Evolutionary conservation across 139 green algal genomes (phyloP).

Genomic region (Eudorina sp.): DNA sequence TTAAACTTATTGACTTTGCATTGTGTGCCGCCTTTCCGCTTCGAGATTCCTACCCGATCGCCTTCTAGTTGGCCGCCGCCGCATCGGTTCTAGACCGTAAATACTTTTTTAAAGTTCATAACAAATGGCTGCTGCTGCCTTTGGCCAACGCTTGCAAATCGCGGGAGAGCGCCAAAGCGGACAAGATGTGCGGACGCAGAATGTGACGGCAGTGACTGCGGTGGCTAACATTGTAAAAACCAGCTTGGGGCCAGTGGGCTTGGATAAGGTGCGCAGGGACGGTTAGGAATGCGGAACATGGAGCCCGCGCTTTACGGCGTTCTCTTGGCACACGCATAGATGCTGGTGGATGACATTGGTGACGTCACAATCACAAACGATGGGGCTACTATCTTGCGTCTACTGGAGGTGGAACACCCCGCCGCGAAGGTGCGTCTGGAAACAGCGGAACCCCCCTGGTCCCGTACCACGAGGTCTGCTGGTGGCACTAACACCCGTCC

Average conservation of each 20-base stretch:
- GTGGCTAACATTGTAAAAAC: conserved; percentile 99
- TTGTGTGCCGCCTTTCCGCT: conserved; percentile 5
- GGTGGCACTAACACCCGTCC: too few species aligned
- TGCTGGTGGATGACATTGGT: conserved; percentile 99
- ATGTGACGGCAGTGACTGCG: conserved; percentile 93
- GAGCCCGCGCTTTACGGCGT: background rate
- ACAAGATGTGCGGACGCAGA: conserved; percentile 95
- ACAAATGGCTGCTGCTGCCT: conserved; percentile 7
- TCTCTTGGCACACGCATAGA: conserved; percentile 74
- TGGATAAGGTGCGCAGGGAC: conserved; percentile 93
- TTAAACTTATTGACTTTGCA: too few species aligned
- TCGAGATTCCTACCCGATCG: conserved; percentile 17
- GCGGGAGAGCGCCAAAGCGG: conserved; percentile 88
- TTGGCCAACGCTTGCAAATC: conserved; percentile 70
- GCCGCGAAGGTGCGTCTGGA: conserved; percentile 91
- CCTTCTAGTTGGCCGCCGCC: background rate
- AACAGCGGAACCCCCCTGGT: too few species aligned
- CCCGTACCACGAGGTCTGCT: too few species aligned
- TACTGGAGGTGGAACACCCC: conserved; percentile 98
- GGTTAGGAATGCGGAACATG: background rate
- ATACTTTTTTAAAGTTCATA: background rate
- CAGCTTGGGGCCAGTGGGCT: conserved; percentile 94
- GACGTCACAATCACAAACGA: conserved; percentile 99
- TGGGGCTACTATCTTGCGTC: conserved; percentile 98
- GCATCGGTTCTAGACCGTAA: background rate